Conservation (phyloP, 192 early-diverging fungal species). For the Coemansia sp. region DNA sequence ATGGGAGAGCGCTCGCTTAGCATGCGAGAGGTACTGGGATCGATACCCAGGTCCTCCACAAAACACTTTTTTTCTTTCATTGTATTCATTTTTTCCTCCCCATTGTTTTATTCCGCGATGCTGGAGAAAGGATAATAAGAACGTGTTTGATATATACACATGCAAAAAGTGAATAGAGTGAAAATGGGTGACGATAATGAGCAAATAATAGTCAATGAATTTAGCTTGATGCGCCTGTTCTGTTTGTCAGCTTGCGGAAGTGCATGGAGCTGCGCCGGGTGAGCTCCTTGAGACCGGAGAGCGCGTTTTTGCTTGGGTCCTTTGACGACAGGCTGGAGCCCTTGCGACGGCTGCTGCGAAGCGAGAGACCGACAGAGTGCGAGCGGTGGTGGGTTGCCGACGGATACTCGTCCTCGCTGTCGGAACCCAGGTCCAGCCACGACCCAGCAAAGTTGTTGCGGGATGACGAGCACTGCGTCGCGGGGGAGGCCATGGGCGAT, state of each 20-base stretch:
- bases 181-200: background rate
- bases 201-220: background rate
- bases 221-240: background rate
- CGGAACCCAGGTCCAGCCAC: conserved; percentile 39
- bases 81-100: too few species aligned
- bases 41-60: conserved; percentile 11
- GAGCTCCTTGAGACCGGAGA: conserved; percentile 25
- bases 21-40: conserved; percentile 12
- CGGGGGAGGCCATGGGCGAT: conserved; percentile 1
- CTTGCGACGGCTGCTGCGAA: conserved; percentile 29
- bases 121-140: background rate
- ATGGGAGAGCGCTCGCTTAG: conserved; percentile 13
- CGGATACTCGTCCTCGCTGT: conserved; percentile 9
- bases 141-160: background rate
- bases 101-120: too few species aligned
- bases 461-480: conserved; percentile 6
- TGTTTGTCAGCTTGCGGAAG: conserved; percentile 25
- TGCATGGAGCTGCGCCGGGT: conserved; percentile 23
- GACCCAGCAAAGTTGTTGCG: conserved; percentile 35
- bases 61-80: background rate
- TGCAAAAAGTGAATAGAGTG: background rate
- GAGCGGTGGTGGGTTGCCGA: background rate
- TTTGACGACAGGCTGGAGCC: conserved; percentile 23
- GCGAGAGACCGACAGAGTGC: background rate
- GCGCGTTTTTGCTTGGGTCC: background rate